Base-by-base conservation (phyloP, 2,329 filamentous ascomycete genomes). In the Trichophaea hybrida region DNA sequence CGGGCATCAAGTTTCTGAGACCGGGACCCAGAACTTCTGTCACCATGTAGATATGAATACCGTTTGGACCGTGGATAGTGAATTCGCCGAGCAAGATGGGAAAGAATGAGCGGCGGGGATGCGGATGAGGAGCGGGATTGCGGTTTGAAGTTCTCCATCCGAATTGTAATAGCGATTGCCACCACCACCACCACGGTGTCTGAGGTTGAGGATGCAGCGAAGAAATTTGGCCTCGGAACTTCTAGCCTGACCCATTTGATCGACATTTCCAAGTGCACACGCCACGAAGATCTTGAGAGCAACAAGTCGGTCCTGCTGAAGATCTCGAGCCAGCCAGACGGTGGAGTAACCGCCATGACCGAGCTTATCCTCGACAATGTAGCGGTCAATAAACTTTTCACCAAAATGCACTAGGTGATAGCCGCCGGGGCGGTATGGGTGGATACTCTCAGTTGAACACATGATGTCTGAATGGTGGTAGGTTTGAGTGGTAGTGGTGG, bases 321-420 rank as follows among this genome's bases (percentile, higher is more conserved):
- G 32, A 40, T 60, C 59, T 1, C 46, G 46, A 15, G 46, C 55
- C 10, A 62, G 38, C 59, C 59, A 62, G 10, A 61, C 54, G 1
- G 59, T 62, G 2, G 54, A 59, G 38, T 54, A 59, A 7, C 33
- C 10, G 33, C 59, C 61, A 40, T 35, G 40, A 13, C 61, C 59
- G 24, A 62, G 59, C 40, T 61, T 62, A 34, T 48, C 52, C 8
- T 61, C 2, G 5, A 61, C 37, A 10, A 24, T 13, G 50, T 61
- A 61, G 12, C 50, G 55, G 0, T 33, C 5, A 34, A 33, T 4
- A 5, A 57, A 6, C 8, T 12, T 13, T 33, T 58, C 55, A 32
- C 43, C 43, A 43, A 60, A 12, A 37, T 46, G 2, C 15, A 43
- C 34, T 17, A 44, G 59, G 35, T 58, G 49, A 13, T 52, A 51